phyloP scores from a whole-genome alignment of 768 basidiomycete genomes.

The Suillus clintonianus region DNA sequence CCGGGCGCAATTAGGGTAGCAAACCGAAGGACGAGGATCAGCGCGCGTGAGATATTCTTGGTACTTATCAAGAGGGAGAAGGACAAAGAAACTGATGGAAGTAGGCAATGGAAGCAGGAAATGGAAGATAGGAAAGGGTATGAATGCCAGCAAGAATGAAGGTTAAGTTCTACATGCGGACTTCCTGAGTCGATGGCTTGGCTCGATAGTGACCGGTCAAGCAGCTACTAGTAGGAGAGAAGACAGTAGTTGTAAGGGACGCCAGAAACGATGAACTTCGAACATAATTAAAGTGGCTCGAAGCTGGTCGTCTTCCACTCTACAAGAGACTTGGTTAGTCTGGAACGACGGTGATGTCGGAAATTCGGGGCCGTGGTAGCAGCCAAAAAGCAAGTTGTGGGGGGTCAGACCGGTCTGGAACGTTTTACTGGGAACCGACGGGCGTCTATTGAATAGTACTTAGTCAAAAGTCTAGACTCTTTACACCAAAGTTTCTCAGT shows the following conservation, averaged over 20 bases:
- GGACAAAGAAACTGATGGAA: neutral
- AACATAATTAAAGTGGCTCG: too few relatives aligned
- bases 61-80: too few relatives aligned
- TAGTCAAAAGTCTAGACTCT: constrained; percentile 1
- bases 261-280: too few relatives aligned
- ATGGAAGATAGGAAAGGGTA: neutral
- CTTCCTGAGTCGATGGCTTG: neutral
- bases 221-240: too few relatives aligned
- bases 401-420: too few relatives aligned
- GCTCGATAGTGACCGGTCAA: neutral
- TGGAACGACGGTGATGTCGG: too few relatives aligned
- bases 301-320: too few relatives aligned
- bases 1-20: neutral
- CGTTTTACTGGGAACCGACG: too few relatives aligned
- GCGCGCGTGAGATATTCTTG: neutral
- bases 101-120: neutral
- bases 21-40: neutral
- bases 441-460: neutral
- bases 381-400: too few relatives aligned
- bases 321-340: too few relatives aligned
- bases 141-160: neutral
- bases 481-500: neutral
- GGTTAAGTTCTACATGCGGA: neutral
- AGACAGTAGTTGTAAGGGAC: too few relatives aligned
- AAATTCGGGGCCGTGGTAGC: too few relatives aligned